Evolutionary conservation across 208 protist genomes (phyloP).

Genomic region (Plasmodiophora brassicae): DNA sequence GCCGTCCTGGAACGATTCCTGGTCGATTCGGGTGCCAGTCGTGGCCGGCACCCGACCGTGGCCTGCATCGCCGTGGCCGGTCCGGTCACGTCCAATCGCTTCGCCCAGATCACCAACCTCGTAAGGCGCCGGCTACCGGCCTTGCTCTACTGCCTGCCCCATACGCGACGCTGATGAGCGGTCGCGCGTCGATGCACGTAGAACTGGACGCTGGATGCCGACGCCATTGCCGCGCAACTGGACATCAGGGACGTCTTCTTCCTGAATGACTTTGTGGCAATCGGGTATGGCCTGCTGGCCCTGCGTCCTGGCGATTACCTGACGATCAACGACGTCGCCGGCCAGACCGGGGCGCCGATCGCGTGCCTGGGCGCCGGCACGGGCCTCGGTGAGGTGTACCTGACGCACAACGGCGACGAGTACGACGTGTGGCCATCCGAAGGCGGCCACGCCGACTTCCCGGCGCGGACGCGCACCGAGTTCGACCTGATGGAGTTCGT

Average conservation of each 20-base stretch:
- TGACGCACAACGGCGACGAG: constrained; percentile 3
- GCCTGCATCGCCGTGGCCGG: constrained; percentile 74
- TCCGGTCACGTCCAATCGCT: constrained; percentile 76
- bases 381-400: not conserved
- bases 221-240: constrained; percentile 72
- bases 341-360: not conserved
- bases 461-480: not conserved
- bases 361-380: constrained; percentile 20
- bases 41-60: constrained; percentile 61
- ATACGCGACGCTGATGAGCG: not conserved
- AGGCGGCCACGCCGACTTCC: constrained; percentile 27
- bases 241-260: constrained; percentile 84
- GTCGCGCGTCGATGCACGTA: constrained; percentile 31
- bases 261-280: constrained; percentile 60
- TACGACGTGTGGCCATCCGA: constrained; percentile 23
- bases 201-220: constrained; percentile 60
- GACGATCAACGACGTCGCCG: not conserved
- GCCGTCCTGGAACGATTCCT: not conserved
- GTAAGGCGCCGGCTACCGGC: constrained; percentile 43
- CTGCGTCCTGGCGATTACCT: not conserved
- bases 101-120: constrained; percentile 63
- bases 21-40: not conserved
- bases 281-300: not conserved
- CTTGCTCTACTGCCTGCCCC: not conserved
- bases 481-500: constrained; percentile 32